Conservation (phyloP, 2,329 filamentous ascomycete species). For the Fusarium poae region DNA sequence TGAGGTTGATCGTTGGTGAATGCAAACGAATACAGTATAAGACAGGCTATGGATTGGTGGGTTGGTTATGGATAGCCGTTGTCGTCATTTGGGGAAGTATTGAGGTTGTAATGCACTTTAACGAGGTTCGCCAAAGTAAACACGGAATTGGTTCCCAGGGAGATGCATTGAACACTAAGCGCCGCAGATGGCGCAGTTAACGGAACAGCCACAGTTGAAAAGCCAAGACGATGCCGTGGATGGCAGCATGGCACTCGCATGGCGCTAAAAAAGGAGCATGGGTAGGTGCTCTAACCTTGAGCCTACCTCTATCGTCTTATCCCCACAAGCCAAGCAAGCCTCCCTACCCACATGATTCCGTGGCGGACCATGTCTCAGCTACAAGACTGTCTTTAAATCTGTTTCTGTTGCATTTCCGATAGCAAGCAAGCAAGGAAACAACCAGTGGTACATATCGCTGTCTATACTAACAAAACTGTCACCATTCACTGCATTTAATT, state of each 20-base stretch:
- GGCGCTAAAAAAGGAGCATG: slow-evolving; percentile 36
- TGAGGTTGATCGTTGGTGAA: slow-evolving; percentile 22
- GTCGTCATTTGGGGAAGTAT: slow-evolving; percentile 33
- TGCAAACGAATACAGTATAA: neutral
- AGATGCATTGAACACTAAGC: slow-evolving; percentile 34
- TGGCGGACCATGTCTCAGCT: slow-evolving; percentile 58
- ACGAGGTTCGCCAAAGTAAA: slow-evolving; percentile 44
- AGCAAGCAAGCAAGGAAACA: neutral
- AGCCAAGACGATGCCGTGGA: slow-evolving; percentile 26
- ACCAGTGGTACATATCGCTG: slow-evolving; percentile 8
- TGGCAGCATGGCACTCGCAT: slow-evolving; percentile 41
- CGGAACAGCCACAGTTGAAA: slow-evolving; percentile 18
- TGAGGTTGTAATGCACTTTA: slow-evolving; percentile 38
- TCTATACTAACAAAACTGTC: slow-evolving; percentile 6
- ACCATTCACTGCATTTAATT: slow-evolving; percentile 7
- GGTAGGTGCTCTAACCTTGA: slow-evolving; percentile 26
- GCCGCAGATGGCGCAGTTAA: slow-evolving; percentile 26
- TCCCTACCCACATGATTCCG: slow-evolving; percentile 21
- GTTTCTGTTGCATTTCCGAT: slow-evolving; percentile 15
- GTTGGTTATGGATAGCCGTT: slow-evolving; percentile 33
- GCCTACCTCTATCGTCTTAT: slow-evolving; percentile 3
- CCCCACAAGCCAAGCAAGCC: slow-evolving; percentile 12
- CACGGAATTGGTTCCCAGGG: slow-evolving; percentile 47
- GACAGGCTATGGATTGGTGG: slow-evolving; percentile 10
- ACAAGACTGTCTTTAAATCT: slow-evolving; percentile 42